These are phyloP conservation scores for Prinsepia uniflora DNA, from an alignment of 306 rosid genomes.

Conservation along the genomic window DNA sequence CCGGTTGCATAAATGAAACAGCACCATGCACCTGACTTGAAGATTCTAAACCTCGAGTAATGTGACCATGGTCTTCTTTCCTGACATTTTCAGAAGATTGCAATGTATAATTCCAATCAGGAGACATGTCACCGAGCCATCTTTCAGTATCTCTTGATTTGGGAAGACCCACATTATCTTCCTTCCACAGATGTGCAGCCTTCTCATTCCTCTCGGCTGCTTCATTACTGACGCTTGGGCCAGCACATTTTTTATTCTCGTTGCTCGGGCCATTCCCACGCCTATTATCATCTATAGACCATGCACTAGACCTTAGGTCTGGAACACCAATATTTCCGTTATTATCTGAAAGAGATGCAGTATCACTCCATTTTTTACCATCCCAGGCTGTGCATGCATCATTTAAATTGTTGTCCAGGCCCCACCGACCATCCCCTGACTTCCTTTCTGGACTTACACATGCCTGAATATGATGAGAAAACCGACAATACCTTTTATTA, in stretches of 20 bases:
- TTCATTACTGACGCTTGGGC: constrained; percentile 29
- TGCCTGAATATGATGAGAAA: constrained; percentile 71
- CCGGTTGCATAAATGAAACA: constrained; percentile 32
- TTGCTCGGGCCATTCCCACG: constrained; percentile 39
- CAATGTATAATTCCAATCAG: constrained; percentile 48
- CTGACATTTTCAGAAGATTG: constrained; percentile 43
- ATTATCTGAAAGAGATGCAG: constrained; percentile 34
- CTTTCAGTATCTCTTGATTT: constrained; percentile 51
- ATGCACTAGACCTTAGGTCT: constrained; percentile 41
- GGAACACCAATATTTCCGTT: constrained; percentile 36
- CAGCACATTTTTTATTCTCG: constrained; percentile 40
- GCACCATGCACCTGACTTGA: constrained; percentile 36
- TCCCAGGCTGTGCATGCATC: constrained; percentile 45
- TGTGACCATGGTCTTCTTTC: constrained; percentile 48
- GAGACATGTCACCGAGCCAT: constrained; percentile 66
- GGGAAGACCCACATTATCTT: constrained; percentile 41
- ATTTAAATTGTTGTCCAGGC: constrained; percentile 36
- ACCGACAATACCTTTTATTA: constrained; percentile 78
- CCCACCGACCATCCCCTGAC: constrained; percentile 56
- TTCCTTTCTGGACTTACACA: constrained; percentile 69
- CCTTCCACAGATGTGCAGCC: constrained; percentile 45
- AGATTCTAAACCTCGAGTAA: constrained; percentile 38
- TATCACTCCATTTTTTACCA: constrained; percentile 49
- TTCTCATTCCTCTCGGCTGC: constrained; percentile 47
- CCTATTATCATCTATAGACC: constrained; percentile 44